Evolutionary conservation across 805 yeast species (phyloP).

Genomic region (Wickerhamomyces hampshirensis): DNA sequence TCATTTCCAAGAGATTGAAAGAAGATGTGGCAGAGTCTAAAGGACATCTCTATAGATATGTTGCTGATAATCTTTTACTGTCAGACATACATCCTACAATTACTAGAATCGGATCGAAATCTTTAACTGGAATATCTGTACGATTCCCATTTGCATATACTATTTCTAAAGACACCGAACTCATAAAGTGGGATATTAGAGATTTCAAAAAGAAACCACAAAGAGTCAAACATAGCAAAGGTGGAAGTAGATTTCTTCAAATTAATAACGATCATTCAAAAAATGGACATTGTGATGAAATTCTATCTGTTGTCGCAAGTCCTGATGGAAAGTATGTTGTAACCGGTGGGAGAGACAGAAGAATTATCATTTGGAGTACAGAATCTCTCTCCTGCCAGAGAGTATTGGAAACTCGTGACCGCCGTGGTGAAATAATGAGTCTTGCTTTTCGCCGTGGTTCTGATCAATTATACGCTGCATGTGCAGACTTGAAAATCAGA

Average conservation of each 20-base stretch:
- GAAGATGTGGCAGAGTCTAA: constrained; percentile 87
- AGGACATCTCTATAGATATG: constrained; percentile 73
- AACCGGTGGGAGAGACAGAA: constrained; percentile 84
- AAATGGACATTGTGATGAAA: constrained; percentile 74
- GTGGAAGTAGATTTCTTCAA: constrained; percentile 47
- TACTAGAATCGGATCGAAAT: constrained; percentile 54
- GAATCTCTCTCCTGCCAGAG: constrained; percentile 73
- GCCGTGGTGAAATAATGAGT: constrained; percentile 67
- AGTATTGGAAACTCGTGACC: constrained; percentile 69
- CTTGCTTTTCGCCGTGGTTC: constrained; percentile 73
- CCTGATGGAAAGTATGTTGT: constrained; percentile 86
- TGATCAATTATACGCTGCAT: constrained; percentile 85
- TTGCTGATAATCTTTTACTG: constrained; percentile 45
- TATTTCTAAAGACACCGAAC: constrained; percentile 73
- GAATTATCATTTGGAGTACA: constrained; percentile 81
- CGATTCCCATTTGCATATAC: constrained; percentile 54
- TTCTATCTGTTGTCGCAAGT: constrained; percentile 73
- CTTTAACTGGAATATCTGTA: constrained; percentile 44
- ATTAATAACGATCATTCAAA: constrained; percentile 41
- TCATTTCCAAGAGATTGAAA: constrained; percentile 71
- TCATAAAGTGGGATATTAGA: constrained; percentile 75
- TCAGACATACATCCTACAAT: constrained; percentile 36
- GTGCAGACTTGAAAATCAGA: constrained; percentile 88
- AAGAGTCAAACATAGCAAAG: constrained; percentile 59
- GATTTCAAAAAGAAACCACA: constrained; percentile 54